Conservation (phyloP, 2,329 filamentous ascomycete species). For the Zasmidium cellare region DNA sequence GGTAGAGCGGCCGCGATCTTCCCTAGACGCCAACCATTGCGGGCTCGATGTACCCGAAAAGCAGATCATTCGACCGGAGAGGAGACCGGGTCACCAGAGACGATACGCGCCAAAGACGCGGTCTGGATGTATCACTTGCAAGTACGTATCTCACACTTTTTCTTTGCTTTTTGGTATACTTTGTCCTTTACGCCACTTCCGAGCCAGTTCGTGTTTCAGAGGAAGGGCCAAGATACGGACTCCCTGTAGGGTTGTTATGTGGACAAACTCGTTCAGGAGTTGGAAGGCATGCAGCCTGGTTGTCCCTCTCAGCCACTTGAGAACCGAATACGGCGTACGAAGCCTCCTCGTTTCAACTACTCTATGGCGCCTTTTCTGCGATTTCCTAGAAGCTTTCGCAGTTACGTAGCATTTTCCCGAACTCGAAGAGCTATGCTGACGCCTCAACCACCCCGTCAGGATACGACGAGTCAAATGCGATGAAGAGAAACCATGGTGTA, state of each 20-base stretch:
- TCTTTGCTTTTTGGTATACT: not conserved
- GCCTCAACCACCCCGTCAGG: slow-evolving; percentile 33
- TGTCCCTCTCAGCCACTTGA: too few species aligned
- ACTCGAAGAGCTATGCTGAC: slow-evolving; percentile 1
- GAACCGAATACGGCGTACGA: too few species aligned
- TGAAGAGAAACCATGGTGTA: slow-evolving; percentile 55
- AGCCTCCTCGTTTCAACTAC: too few species aligned
- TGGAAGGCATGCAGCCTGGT: too few species aligned
- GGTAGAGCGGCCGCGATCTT: slow-evolving; percentile 17
- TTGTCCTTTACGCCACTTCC: not conserved
- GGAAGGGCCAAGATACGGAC: too few species aligned
- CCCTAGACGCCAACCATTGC: not conserved
- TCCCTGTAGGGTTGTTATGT: too few species aligned
- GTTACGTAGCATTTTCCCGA: too few species aligned
- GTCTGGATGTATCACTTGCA: slow-evolving; percentile 26
- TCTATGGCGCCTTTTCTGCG: too few species aligned
- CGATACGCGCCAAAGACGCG: slow-evolving; percentile 26
- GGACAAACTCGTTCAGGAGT: too few species aligned
- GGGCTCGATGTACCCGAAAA: slow-evolving; percentile 1
- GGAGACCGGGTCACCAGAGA: slow-evolving; percentile 22
- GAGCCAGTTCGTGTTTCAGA: not conserved
- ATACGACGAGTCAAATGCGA: slow-evolving; percentile 60
- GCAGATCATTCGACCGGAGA: slow-evolving; percentile 19
- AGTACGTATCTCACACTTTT: slow-evolving; percentile 13
- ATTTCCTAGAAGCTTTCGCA: too few species aligned